Base-by-base conservation (phyloP, 495 filamentous ascomycete species). In the Viridothelium virens region DNA sequence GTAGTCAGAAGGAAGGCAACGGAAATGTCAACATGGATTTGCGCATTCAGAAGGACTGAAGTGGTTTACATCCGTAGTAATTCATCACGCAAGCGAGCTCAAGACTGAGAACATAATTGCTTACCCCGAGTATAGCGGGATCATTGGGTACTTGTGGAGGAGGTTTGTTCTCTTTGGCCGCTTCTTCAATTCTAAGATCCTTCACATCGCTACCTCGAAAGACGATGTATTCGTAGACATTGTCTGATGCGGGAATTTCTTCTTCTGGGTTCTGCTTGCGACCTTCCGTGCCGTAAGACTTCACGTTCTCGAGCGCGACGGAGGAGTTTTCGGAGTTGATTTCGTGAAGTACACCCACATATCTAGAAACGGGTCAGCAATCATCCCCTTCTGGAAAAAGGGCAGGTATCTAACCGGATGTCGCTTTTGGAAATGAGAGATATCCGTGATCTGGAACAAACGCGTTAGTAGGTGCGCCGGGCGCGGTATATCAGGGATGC, bases 1-100 rank as follows among this genome's bases (percentile, higher is more conserved):
- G n/a, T 25, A 53, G 69, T 91, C 92, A 97, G 92, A 95, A 96
- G 92, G 92, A 97, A 96, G 92, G 92, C 92, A 97, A 96, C 92
- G 92, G 91, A 95, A 89, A 90, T 88, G 78, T 96, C 91, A 85
- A 92, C 91, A 96, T 76, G 82, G 81, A 79, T 88, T 94, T 96
- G 90, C 89, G 91, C 91, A 90, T 86, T 92, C 86, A 87, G 86
- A 86, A 83, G 80, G 79, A 83, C 77, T 76, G 74, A 80, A 80
- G 72, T 72, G 72, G 82, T 89, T 90, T 84, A 89, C 87, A 91
- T 91, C 89, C 89, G 88, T 79, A 69, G 86, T 91, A 73, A 75
- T 91, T 90, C 89, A 89, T 96, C 91, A 94, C 83, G 65, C 70
- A 77, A 74, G 10, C 11, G 16, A 33, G 65, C 65, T 70, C 61